phyloP scores from a whole-genome alignment of 371 early-diverging fungal species.

The Lichtheimia corymbifera region DNA sequence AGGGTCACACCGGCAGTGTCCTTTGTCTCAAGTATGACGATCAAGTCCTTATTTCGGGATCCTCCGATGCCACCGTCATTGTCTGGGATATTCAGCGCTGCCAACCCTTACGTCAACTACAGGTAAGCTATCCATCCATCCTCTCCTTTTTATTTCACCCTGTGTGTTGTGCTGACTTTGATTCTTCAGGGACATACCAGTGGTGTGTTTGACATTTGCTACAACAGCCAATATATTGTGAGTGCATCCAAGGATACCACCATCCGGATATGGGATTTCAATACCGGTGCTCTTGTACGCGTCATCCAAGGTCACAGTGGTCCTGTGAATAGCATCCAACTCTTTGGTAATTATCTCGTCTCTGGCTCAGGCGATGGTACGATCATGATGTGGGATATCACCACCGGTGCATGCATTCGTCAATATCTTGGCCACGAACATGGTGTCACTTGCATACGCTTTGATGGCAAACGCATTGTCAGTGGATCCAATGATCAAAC shows the following conservation, averaged over 20 bases:
- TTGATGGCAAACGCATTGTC: constrained; percentile 83
- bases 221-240: constrained; percentile 70
- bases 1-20: constrained; percentile 87
- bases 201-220: constrained; percentile 82
- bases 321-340: constrained; percentile 88
- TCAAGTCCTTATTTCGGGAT: constrained; percentile 85
- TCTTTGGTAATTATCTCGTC: constrained; percentile 64
- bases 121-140: constrained; percentile 8
- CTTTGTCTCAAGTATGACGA: constrained; percentile 86
- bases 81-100: constrained; percentile 79
- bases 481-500: constrained; percentile 93
- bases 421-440: constrained; percentile 74
- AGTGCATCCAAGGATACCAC: constrained; percentile 93
- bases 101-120: constrained; percentile 41
- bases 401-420: constrained; percentile 64
- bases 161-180: background rate
- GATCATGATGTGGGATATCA: constrained; percentile 86
- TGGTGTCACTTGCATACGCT: constrained; percentile 93
- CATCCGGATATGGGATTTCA: constrained; percentile 81
- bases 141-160: background rate
- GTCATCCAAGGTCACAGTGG: constrained; percentile 81
- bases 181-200: constrained; percentile 61
- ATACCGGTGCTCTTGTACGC: constrained; percentile 49
- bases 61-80: constrained; percentile 84
- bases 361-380: constrained; percentile 88